These are phyloP conservation scores for Grosmannia clavigera DNA, from an alignment of 2,329 filamentous ascomycete species.

Conservation along the genomic window DNA sequence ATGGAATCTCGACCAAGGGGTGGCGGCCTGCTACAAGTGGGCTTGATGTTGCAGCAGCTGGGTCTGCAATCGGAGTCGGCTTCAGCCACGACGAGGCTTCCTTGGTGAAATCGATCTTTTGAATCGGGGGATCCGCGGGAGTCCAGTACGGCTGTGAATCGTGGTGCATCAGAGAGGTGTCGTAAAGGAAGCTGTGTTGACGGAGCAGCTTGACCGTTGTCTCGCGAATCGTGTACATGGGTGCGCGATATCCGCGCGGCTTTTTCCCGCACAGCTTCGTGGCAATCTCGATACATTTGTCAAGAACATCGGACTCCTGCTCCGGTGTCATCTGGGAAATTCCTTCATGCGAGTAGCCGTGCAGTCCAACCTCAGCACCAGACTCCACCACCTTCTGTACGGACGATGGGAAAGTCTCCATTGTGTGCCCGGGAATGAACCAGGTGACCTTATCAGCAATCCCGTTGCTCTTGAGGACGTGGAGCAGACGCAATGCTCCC, in stretches of 20 bases:
- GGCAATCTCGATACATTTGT: conserved; percentile 37
- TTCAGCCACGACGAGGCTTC: conserved; percentile 54
- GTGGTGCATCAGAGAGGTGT: conserved; percentile 53
- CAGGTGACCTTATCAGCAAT: conserved; percentile 48
- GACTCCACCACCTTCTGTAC: conserved; percentile 29
- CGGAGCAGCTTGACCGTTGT: conserved; percentile 44
- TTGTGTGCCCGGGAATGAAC: conserved; percentile 36
- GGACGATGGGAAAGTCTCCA: conserved; percentile 35
- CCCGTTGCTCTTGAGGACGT: conserved; percentile 57
- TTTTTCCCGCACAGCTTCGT: conserved; percentile 33
- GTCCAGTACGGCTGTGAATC: conserved; percentile 57
- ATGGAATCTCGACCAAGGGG: conserved; percentile 48
- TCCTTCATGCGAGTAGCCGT: conserved; percentile 22
- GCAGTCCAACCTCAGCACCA: conserved; percentile 35
- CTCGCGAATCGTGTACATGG: conserved; percentile 33
- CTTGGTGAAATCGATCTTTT: conserved; percentile 46
- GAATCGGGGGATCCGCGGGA: conserved; percentile 29
- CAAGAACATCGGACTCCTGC: conserved; percentile 62
- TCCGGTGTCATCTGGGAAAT: conserved; percentile 49
- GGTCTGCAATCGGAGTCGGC: conserved; percentile 39
- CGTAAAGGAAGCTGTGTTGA: conserved; percentile 55
- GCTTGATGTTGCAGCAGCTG: conserved; percentile 34
- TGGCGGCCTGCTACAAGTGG: conserved; percentile 24
- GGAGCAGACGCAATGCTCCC: conserved; percentile 53
- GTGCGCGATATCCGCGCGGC: conserved; percentile 47